Conservation (phyloP, 2,329 filamentous ascomycete genomes). For the Aspergillus pseudoterreus region DNA sequence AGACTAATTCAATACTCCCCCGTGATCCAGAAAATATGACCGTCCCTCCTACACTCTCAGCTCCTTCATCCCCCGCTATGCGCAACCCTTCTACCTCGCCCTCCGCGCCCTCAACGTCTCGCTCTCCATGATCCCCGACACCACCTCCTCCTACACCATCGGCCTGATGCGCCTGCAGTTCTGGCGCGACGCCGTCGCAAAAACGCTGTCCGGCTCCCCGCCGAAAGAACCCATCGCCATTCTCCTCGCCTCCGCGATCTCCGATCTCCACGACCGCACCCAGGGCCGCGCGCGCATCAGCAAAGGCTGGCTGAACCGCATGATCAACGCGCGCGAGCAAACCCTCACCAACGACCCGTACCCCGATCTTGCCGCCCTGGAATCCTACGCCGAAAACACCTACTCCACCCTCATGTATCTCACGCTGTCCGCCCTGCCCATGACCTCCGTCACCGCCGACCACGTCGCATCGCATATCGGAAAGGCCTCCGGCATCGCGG, state of each 20-base stretch:
- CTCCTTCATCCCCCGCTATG: conserved; percentile 72
- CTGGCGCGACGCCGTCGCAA: conserved; percentile 81
- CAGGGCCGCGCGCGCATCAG: conserved; percentile 50
- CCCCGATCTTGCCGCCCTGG: conserved; percentile 66
- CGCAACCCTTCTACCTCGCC: conserved; percentile 80
- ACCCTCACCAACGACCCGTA: conserved; percentile 83
- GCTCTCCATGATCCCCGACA: conserved; percentile 82
- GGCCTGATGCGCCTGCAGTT: conserved; percentile 90
- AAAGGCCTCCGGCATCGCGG: conserved; percentile 84
- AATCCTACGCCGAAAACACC: conserved; percentile 89
- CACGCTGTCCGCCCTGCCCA: conserved; percentile 72
- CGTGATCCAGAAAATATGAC: conserved; percentile 69
- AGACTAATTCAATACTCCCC: too few relatives aligned
- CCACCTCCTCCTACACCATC: conserved; percentile 81
- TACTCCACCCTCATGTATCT: conserved; percentile 92
- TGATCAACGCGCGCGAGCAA: conserved; percentile 78
- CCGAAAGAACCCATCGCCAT: conserved; percentile 90
- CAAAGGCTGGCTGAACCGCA: conserved; percentile 70
- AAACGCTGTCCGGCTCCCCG: conserved; percentile 71
- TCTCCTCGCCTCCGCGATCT: conserved; percentile 70
- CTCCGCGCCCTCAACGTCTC: conserved; percentile 92
- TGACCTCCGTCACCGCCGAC: conserved; percentile 80
- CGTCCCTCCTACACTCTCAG: conserved; percentile 82
- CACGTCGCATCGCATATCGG: conserved; percentile 94
- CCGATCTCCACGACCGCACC: conserved; percentile 50